phyloP scores from a whole-genome alignment of 441 rosid species.

The Pelargonium myrrhifolium region DNA sequence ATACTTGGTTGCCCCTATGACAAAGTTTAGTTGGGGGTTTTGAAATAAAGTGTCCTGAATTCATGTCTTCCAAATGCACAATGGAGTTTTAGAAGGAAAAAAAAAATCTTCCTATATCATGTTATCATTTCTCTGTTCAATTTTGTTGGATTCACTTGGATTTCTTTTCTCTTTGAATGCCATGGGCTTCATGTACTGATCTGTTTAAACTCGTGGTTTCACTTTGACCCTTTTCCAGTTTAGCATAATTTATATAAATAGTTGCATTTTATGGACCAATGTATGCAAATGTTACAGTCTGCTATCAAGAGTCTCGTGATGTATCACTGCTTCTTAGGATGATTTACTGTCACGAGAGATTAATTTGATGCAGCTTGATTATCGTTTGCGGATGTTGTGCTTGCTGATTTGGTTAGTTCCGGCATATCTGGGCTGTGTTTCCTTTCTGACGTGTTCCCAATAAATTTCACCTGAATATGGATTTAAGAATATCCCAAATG shows the following conservation, averaged over 20 bases:
- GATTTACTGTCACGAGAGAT: neutral
- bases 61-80: neutral
- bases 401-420: neutral
- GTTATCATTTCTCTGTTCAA: neutral
- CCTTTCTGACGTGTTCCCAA: neutral
- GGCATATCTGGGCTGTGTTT: neutral
- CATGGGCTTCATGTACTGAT: neutral
- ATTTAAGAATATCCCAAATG: neutral
- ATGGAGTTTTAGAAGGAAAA: neutral
- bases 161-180: neutral
- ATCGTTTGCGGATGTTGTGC: conserved; percentile 10
- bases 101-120: no score
- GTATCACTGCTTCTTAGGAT: conserved; percentile 8
- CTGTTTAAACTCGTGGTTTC: neutral
- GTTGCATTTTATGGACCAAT: neutral
- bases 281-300: neutral
- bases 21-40: neutral
- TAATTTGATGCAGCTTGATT: conserved; percentile 5
- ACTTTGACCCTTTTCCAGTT: neutral
- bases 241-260: neutral
- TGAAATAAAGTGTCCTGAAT: neutral
- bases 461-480: neutral
- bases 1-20: neutral
- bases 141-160: neutral
- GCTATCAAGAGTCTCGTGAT: neutral